phyloP scores from a whole-genome alignment of 805 yeast genomes.

The Metschnikowia rubicola region DNA sequence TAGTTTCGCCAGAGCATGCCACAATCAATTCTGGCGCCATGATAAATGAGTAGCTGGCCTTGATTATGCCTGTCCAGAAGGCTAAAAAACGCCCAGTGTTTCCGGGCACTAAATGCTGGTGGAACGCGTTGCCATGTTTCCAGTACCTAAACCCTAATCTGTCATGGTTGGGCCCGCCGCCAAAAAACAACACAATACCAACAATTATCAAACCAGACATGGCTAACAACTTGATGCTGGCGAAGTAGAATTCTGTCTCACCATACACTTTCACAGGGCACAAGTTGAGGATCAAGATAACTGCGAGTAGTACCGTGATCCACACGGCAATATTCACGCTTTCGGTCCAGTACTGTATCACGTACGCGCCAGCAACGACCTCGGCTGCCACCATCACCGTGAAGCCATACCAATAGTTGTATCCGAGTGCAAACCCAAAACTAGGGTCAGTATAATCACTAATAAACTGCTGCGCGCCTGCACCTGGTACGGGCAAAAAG shows the following conservation, averaged over 20 bases:
- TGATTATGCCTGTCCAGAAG: slow-evolving; percentile 25
- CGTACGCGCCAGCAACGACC: slow-evolving; percentile 18
- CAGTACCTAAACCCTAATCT: slow-evolving; percentile 20
- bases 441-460: slow-evolving; percentile 18
- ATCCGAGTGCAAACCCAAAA: slow-evolving; percentile 20
- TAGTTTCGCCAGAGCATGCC: slow-evolving; percentile 57
- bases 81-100: slow-evolving; percentile 22
- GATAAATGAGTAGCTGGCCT: slow-evolving; percentile 27
- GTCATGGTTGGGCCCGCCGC: slow-evolving; percentile 22
- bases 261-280: slow-evolving; percentile 18
- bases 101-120: slow-evolving; percentile 38
- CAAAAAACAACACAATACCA: slow-evolving; percentile 20
- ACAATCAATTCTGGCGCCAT: slow-evolving; percentile 52
- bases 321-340: slow-evolving; percentile 35
- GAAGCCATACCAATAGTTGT: slow-evolving; percentile 21
- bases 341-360: slow-evolving; percentile 20
- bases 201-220: slow-evolving; percentile 20
- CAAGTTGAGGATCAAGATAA: slow-evolving; percentile 12
- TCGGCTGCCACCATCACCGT: slow-evolving; percentile 20
- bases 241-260: slow-evolving; percentile 19
- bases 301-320: slow-evolving; percentile 32
- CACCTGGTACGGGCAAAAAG: slow-evolving; percentile 21
- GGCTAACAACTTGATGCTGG: slow-evolving; percentile 19
- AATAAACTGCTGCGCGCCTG: slow-evolving; percentile 20
- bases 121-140: slow-evolving; percentile 30